These are phyloP conservation scores for Parietaria judaica DNA, from an alignment of 306 rosid genomes.

Conservation along the genomic window DNA sequence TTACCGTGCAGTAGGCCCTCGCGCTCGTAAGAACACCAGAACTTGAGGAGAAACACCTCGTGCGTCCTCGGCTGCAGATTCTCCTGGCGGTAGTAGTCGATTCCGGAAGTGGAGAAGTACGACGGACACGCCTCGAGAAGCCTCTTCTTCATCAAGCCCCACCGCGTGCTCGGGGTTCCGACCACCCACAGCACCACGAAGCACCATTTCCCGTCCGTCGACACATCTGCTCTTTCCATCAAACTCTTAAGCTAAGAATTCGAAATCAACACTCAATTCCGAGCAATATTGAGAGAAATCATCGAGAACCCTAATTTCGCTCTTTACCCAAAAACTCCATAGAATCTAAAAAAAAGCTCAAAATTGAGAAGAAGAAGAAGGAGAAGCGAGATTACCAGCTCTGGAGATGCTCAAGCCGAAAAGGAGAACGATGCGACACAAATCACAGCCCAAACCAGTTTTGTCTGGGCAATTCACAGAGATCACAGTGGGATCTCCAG, in stretches of 20 bases:
- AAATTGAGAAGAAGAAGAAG: background rate
- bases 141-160: slow-evolving; percentile 46
- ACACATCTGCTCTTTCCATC: slow-evolving; percentile 24
- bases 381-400: slow-evolving; percentile 31
- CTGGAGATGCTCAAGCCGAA: slow-evolving; percentile 49
- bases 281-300: background rate
- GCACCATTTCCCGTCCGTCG: slow-evolving; percentile 63
- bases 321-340: background rate
- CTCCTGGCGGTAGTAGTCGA: slow-evolving; percentile 30
- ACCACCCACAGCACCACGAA: slow-evolving; percentile 47
- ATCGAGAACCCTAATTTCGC: background rate
- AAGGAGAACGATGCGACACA: slow-evolving; percentile 41
- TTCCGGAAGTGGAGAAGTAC: slow-evolving; percentile 34
- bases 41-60: slow-evolving; percentile 45
- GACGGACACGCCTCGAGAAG: slow-evolving; percentile 52
- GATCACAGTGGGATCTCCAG: slow-evolving; percentile 41
- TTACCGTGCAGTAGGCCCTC: slow-evolving; percentile 48
- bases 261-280: background rate
- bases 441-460: slow-evolving; percentile 50
- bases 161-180: slow-evolving; percentile 37
- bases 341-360: background rate
- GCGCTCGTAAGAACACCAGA: slow-evolving; percentile 46
- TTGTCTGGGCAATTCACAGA: slow-evolving; percentile 57
- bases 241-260: background rate
- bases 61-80: slow-evolving; percentile 30